phyloP scores from a whole-genome alignment of 257 asterid species.

The Fraxinus americana region DNA sequence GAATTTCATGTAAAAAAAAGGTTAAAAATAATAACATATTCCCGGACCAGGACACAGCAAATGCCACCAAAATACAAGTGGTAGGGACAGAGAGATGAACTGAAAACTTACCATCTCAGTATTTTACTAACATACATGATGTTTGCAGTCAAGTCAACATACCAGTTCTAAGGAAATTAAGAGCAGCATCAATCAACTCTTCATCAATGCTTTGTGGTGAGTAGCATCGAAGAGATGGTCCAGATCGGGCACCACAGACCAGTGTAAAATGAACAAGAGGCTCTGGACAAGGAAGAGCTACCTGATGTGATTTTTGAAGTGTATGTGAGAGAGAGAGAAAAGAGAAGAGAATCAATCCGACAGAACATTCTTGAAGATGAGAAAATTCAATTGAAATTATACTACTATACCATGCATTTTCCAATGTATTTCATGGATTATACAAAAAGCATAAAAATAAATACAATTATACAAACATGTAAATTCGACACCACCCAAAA shows the following conservation, averaged over 20 bases:
- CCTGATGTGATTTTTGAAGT: conserved; percentile 36
- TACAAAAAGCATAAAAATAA: background rate
- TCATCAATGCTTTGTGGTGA: conserved; percentile 74
- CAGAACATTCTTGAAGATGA: background rate
- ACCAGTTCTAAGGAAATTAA: conserved; percentile 48
- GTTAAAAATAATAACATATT: background rate
- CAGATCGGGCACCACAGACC: conserved; percentile 67
- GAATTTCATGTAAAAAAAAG: background rate
- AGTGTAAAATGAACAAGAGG: conserved; percentile 85
- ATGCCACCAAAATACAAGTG: background rate
- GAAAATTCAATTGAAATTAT: background rate
- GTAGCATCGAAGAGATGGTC: conserved; percentile 85
- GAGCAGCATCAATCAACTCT: conserved; percentile 72
- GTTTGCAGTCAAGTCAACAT: no score
- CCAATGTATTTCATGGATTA: background rate
- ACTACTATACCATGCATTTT: background rate
- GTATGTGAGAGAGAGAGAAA: background rate
- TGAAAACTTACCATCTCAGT: no score
- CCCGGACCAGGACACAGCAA: background rate
- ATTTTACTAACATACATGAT: no score
- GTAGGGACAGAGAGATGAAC: background rate
- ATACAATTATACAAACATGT: no score
- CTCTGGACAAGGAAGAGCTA: conserved; percentile 71
- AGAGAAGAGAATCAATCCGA: background rate
- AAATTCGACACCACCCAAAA: no score